Base-by-base conservation (phyloP, 164 flowering plant genomes). In the Vitis labrusca region DNA sequence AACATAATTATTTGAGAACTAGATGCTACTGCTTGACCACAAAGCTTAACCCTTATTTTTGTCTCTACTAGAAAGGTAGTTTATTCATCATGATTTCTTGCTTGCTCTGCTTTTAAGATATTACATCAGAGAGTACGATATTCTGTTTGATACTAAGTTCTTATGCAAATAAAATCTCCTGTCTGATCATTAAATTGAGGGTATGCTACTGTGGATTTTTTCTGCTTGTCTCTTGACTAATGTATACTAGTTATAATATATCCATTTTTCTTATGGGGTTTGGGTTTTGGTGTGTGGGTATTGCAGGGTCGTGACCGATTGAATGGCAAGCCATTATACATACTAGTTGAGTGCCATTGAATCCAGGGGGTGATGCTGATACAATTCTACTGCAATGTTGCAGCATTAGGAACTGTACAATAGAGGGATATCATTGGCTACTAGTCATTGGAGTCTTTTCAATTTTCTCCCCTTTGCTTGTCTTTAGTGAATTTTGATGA, bases 301-400 rank as follows among this genome's bases (percentile, higher is more conserved):
- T 57, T 83, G 74, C 77, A 85, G 89, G 89, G 86, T 5, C 85
- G 89, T 0, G 79, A 78, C 65, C 68, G 82, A 2, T 68, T 85
- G 78, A 80, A 81, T 37, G 85, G 85, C 27, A 85, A 85, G 80
- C 85, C 86, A 1, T 71, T 85, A 15, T 83, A 72, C n/a, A 79
- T 83, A 30, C 85, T 85, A 3, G 80, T 85, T 64, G 86, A 85
- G 58, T 80, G 76, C 58, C 82, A 78, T 37, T 79, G 48, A 76
- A 63, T 3, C 17, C 8, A 53, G 55, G 69, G 15, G 54, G 49
- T 56, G 69, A 50, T 49, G 52, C 37, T 57, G 66, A 51, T 49
- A 50, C 3, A 3, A 73, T 62, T 3, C 15, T n/a, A 23, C 58
- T 27, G 23, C 17, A 3, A 13, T n/a, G 66, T 12, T 55, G 57